Evolutionary conservation across 805 yeast genomes (phyloP).

Genomic region (Wickerhamia fluorescens): DNA sequence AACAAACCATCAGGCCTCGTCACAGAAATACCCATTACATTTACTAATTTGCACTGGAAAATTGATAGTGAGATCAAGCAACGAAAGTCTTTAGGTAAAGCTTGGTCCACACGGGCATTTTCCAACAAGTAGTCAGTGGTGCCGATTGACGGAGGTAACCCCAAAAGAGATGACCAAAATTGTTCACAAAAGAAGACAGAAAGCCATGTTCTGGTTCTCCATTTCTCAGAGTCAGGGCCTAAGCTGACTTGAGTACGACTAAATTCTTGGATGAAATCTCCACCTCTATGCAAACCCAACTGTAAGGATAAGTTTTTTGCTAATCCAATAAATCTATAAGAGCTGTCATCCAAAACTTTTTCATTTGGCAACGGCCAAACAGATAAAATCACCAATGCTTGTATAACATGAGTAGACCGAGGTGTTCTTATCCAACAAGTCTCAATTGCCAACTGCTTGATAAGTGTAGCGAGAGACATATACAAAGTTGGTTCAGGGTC

Average conservation of each 20-base stretch:
- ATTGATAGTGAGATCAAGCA: conserved; percentile 67
- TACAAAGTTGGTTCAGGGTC: conserved; percentile 85
- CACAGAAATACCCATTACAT: conserved; percentile 81
- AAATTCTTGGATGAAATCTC: conserved; percentile 85
- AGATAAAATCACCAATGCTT: conserved; percentile 76
- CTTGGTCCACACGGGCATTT: conserved; percentile 60
- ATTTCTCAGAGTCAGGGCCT: conserved; percentile 80
- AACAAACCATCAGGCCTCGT: conserved; percentile 82
- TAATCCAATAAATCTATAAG: conserved; percentile 80
- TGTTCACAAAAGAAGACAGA: conserved; percentile 85
- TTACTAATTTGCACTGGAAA: conserved; percentile 77
- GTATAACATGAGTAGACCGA: conserved; percentile 87
- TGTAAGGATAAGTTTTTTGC: conserved; percentile 83
- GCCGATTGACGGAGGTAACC: conserved; percentile 80
- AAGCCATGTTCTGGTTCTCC: conserved; percentile 93
- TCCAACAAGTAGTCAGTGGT: conserved; percentile 75
- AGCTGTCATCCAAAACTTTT: conserved; percentile 85
- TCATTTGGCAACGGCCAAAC: conserved; percentile 93
- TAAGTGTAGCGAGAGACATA: conserved; percentile 64
- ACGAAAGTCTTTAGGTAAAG: conserved; percentile 63
- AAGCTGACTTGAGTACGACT: conserved; percentile 82
- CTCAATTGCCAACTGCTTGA: conserved; percentile 82
- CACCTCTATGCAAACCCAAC: conserved; percentile 79
- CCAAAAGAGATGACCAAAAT: conserved; percentile 82
- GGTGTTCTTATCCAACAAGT: conserved; percentile 94